Evolutionary conservation across 495 filamentous ascomycete species (phyloP).

Genomic region (Emericellopsis terricola): DNA sequence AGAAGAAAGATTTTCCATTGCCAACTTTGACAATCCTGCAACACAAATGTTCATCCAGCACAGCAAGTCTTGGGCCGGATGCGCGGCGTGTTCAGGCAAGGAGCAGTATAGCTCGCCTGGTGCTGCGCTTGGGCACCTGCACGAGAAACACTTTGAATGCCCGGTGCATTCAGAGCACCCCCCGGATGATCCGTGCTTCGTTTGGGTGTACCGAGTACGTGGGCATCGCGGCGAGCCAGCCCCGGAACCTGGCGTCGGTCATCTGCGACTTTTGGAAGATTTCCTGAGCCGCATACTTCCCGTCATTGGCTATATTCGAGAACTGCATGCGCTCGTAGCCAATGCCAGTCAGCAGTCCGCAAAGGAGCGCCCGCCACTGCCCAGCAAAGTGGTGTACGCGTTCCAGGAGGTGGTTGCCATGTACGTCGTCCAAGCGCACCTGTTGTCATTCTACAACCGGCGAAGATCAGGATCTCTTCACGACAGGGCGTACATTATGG

Average conservation of each 20-base stretch:
- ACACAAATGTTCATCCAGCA: not conserved
- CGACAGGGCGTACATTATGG: not conserved
- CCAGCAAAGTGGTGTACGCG: not conserved
- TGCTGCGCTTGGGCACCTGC: not conserved
- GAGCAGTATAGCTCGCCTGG: not conserved
- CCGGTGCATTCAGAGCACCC: not conserved
- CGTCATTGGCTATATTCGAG: not conserved
- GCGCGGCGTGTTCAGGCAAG: not conserved
- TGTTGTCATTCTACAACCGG: conserved; percentile 1
- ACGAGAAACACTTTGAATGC: conserved; percentile 1
- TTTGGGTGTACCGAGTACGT: conserved; percentile 1
- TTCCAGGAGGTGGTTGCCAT: conserved; percentile 1
- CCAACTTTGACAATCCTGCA: not conserved
- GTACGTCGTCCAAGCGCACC: not conserved
- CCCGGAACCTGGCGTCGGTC: not conserved
- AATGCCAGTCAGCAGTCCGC: not conserved
- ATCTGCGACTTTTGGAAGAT: not conserved
- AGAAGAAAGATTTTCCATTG: not conserved
- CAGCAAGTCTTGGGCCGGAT: not conserved
- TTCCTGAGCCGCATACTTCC: not conserved
- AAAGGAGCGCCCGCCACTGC: not conserved
- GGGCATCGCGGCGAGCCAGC: not conserved
- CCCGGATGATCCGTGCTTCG: conserved; percentile 4
- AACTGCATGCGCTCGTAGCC: not conserved
- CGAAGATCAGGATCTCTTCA: not conserved